Conservation (phyloP, 2,329 filamentous ascomycete species). For the Penicillium verrucosum region DNA sequence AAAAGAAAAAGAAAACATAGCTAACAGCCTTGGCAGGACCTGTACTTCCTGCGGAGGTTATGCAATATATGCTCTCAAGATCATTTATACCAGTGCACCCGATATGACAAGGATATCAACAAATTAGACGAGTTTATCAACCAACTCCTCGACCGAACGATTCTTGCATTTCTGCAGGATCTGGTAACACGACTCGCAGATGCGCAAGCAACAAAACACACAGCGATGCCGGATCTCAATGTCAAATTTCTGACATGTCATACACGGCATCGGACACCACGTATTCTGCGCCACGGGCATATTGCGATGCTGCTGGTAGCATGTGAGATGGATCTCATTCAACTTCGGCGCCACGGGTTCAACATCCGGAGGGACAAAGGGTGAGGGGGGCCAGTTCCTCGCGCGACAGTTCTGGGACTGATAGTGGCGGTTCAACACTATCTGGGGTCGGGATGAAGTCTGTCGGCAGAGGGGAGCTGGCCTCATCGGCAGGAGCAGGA, state of each 20-base stretch:
- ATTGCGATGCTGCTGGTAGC: conserved; percentile 39
- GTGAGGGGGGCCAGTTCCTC: conserved; percentile 11
- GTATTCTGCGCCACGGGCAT: conserved; percentile 38
- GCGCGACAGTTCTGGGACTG: conserved; percentile 7
- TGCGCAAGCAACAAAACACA: conserved; percentile 42
- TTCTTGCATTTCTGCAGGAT: conserved; percentile 32
- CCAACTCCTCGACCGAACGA: conserved; percentile 34
- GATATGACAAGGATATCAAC: background rate
- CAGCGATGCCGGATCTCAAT: conserved; percentile 39
- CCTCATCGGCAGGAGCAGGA: conserved; percentile 9
- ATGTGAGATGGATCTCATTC: conserved; percentile 36
- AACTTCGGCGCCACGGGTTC: conserved; percentile 36
- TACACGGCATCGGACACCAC: conserved; percentile 43
- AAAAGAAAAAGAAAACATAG: background rate
- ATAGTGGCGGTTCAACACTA: conserved; percentile 17
- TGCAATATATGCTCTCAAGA: background rate
- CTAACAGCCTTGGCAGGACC: background rate
- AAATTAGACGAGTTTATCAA: conserved; percentile 18
- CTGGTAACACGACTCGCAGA: conserved; percentile 38
- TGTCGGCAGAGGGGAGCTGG: conserved; percentile 23
- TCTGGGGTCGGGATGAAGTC: conserved; percentile 36
- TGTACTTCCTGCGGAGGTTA: background rate
- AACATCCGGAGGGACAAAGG: conserved; percentile 31
- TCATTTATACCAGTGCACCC: background rate
- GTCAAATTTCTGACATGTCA: conserved; percentile 42